Base-by-base conservation (phyloP, 495 filamentous ascomycete species). In the Penicillium lividum region DNA sequence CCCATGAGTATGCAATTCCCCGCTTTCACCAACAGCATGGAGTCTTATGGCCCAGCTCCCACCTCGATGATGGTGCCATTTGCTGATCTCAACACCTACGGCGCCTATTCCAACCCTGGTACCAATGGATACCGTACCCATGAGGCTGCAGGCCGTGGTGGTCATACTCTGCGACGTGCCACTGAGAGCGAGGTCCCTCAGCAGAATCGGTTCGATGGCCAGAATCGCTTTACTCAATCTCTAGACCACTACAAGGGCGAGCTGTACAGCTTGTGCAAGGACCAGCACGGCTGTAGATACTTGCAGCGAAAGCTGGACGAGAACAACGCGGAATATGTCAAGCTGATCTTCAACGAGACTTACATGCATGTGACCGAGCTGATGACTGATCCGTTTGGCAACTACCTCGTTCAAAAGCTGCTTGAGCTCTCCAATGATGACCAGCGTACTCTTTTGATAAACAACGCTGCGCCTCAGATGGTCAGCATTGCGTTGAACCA, bases 351-450 rank as follows among this genome's bases (percentile, higher is more conserved):
- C 79, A 75, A 84, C 25, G 93, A 98, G 74, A 93, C 90, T 29
- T 90, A 93, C 69, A 82, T 88, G 58, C 90, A 97, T 71, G 90
- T 98, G 25, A 85, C 93, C 53, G 94, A 98, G 79, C 80, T 98
- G 58, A 98, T 98, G 94, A 97, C 91, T 46, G 93, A 98, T 79
- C 94, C 93, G 4, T 98, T 98, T 67, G 94, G 94, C 57, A 98
- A 98, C 73, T 98, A 98, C 65, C 85, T 98, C 45, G 96, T 91
- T 78, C 94, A 98, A 77, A 98, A 97, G 79, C 76, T 98, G 29
- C 84, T 98, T 11, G 94, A 98, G 71, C 93, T 86, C 71, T 91
- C 92, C 67, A 92, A 86, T 59, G 89, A 97, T 69, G 91, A 96
- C 18, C 93, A 98, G 77, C 91, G 94, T 47, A 97, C 93, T 47